Evolutionary conservation across 768 basidiomycete species (phyloP), one percentile per base, ranked within the genome.

Genomic region (Lentinula raphanica): DNA sequence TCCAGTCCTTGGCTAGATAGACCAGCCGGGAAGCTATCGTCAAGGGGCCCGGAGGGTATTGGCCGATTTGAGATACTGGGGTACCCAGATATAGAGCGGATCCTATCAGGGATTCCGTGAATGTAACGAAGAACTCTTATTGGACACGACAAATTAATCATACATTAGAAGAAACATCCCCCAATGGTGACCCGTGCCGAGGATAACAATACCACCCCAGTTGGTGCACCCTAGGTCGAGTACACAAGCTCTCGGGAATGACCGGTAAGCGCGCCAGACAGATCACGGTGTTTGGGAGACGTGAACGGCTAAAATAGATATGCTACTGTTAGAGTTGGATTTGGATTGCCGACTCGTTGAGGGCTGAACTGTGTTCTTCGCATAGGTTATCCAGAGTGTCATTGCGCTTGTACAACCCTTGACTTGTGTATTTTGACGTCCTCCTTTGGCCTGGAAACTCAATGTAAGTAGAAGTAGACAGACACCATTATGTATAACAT

Each of bases 381-480:
- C 46, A 49, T 31, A n/a, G 13, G 0, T 15, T 5, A 49, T 2
- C 13, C 6, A 11, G 46, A 15, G n/a, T 13, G 15, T 49, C 27
- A 15, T 9, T 29, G 12, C 5, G n/a, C 19, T 61, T 39, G 79
- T 56, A 71, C 62, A 59, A 72, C 60, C 44, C 79, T 76, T 28
- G 74, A 92, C 71, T 93, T 95, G 69, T 91, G 78, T 40, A 98
- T 93, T 74, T 93, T 96, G 65, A 98, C 86, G 35, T 93, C 88
- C 72, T 98, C 94, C 63, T 58, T 71, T 19, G 85, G 84, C 35
- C 87, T 83, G 38, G 25, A 55, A 32, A 40, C 55, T 59, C 54
- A 5, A 27, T 56, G 44, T 55, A 21, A 50, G 25, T 38, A 44
- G 40, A 9, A 46, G 12, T 27, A 56, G 40, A 40, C 48, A 58